A percentile compares a stretch with the other conserved stretches of the same genome.
phyloP scores from a whole-genome alignment of 2,329 filamentous ascomycete genomes.

The Aureobasidium melanogenum region DNA sequence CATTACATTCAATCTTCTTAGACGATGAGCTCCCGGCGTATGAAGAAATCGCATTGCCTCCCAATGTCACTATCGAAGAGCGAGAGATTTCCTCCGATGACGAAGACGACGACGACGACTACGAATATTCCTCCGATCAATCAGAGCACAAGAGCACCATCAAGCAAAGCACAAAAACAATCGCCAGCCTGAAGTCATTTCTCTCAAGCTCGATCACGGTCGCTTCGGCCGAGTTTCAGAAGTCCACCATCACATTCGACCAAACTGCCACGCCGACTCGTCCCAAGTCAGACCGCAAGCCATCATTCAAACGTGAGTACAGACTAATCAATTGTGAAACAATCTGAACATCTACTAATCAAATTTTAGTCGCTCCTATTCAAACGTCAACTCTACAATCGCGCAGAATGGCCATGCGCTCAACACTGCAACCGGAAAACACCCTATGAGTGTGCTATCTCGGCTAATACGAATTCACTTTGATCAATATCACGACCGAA shows the following conservation, averaged over 20 bases:
- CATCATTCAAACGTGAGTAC: slow-evolving; percentile 4
- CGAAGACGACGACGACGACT: not conserved
- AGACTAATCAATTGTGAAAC: not conserved
- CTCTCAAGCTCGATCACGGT: not conserved
- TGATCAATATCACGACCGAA: not conserved
- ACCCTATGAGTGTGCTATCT: not conserved
- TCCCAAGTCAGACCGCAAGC: slow-evolving; percentile 6
- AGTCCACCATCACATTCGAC: slow-evolving; percentile 3
- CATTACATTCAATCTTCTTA: not conserved
- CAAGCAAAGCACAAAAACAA: not conserved
- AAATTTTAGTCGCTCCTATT: not conserved
- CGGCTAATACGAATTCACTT: not conserved
- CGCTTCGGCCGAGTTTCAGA: not conserved
- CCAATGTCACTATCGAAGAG: slow-evolving; percentile 1
- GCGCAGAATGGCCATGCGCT: slow-evolving; percentile 4
- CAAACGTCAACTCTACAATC: slow-evolving; percentile 8
- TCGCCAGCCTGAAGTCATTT: slow-evolving; percentile 9
- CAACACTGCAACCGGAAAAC: not conserved
- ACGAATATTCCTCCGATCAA: not conserved
- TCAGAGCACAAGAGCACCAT: not conserved
- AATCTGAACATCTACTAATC: not conserved
- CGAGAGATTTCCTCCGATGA: not conserved
- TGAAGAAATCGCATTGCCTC: not conserved
- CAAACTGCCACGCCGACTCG: not conserved
- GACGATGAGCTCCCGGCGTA: slow-evolving; percentile 6